A percentile compares a stretch with the other conserved stretches of the same genome.
Evolutionary conservation across 257 asterid species (phyloP).

Genomic region (Leptodermis oblonga): DNA sequence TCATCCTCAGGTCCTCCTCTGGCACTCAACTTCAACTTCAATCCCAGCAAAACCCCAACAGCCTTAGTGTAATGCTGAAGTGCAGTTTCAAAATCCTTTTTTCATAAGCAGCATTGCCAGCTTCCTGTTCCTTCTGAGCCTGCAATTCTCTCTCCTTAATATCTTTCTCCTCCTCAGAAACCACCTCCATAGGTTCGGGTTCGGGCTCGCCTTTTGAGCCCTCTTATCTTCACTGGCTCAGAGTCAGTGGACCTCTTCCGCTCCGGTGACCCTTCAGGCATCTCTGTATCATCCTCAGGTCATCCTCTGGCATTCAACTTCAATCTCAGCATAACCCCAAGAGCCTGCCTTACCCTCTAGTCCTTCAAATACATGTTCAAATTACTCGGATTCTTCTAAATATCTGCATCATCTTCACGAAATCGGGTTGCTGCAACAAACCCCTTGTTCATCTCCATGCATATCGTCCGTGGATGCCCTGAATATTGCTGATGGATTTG

Average conservation of each 20-base stretch:
- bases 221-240: conserved; percentile 51
- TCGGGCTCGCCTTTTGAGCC: conserved; percentile 36
- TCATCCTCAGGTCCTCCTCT: conserved; percentile 48
- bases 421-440: conserved; percentile 72
- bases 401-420: conserved; percentile 74
- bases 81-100: conserved; percentile 88
- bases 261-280: conserved; percentile 43
- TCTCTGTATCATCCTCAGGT: conserved; percentile 43
- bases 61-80: conserved; percentile 61
- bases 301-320: conserved; percentile 50
- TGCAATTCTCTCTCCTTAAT: conserved; percentile 41
- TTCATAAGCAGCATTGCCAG: conserved; percentile 83
- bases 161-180: conserved; percentile 49
- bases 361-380: conserved; percentile 68
- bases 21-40: conserved; percentile 54
- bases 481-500: too few relatives aligned
- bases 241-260: conserved; percentile 46
- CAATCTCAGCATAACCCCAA: conserved; percentile 70
- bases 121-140: conserved; percentile 81
- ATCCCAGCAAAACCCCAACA: conserved; percentile 59
- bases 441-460: too few relatives aligned
- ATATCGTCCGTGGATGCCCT: too few relatives aligned
- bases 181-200: conserved; percentile 55
- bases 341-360: conserved; percentile 81
- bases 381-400: conserved; percentile 69